A percentile compares a stretch with the other conserved stretches of the same genome.
Conservation (phyloP, 73 alveolate genomes). For the Blepharisma stoltei region DNA sequence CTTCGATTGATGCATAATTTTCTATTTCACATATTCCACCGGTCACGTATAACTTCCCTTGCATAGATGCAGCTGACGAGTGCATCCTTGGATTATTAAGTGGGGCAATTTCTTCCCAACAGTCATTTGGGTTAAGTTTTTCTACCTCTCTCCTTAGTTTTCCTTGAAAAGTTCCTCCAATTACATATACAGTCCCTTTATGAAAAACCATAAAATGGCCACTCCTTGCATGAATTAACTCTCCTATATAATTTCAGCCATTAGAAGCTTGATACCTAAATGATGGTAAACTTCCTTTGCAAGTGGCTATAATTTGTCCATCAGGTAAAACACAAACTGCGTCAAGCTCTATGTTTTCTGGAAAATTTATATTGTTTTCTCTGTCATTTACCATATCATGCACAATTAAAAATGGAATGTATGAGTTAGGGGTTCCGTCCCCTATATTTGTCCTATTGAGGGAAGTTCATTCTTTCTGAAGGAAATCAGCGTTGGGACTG, state of each 20-base stretch:
- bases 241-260: conserved; percentile 19
- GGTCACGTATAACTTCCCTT: conserved; percentile 4
- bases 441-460: no score
- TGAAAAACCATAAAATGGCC: conserved; percentile 20
- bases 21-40: conserved; percentile 6
- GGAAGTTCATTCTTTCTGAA: no score
- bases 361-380: background rate
- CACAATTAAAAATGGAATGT: no score
- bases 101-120: conserved; percentile 26
- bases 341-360: background rate
- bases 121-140: background rate
- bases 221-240: background rate
- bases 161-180: background rate
- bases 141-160: background rate
- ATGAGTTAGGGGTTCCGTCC: no score
- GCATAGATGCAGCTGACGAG: conserved; percentile 21
- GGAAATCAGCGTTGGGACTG: no score
- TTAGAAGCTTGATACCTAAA: background rate
- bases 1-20: conserved; percentile 5
- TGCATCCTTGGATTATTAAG: conserved; percentile 18
- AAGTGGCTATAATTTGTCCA: background rate
- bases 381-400: background rate
- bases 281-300: background rate
- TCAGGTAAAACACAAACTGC: conserved; percentile 22
- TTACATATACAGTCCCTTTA: conserved; percentile 19